These are phyloP conservation scores for Fragaria nilgerrensis DNA, from an alignment of 306 rosid species.

Conservation along the genomic window DNA sequence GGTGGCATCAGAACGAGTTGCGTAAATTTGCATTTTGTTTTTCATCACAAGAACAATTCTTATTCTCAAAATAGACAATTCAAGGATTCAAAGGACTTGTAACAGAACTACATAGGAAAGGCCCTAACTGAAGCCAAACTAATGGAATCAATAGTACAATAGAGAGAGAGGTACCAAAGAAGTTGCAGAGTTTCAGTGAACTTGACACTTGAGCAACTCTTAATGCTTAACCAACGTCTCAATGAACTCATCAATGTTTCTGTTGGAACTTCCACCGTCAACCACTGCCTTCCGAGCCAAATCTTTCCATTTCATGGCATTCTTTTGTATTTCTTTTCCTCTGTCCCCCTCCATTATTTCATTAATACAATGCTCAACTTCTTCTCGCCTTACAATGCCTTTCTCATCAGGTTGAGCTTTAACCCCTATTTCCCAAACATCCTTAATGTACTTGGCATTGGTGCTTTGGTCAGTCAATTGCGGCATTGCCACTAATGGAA, in stretches of 20 bases:
- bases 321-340: constrained; percentile 1
- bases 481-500: constrained; percentile 2
- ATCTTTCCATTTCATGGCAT: not conserved
- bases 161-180: not conserved
- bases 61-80: too few relatives aligned
- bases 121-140: not conserved
- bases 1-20: not conserved
- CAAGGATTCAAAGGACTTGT: not conserved
- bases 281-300: not conserved
- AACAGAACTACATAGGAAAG: not conserved
- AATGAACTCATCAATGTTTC: constrained; percentile 1
- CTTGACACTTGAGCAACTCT: not conserved
- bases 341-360: not conserved
- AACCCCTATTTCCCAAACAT: not conserved
- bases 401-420: not conserved
- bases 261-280: not conserved
- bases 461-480: constrained; percentile 1
- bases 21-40: not conserved
- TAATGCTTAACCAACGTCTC: not conserved
- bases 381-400: constrained; percentile 3
- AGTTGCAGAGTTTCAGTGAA: not conserved
- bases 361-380: not conserved
- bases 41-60: not conserved
- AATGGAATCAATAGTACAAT: not conserved
- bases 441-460: not conserved